phyloP scores from a whole-genome alignment of 2,329 filamentous ascomycete genomes.

The Aspergillaceae sp. region DNA sequence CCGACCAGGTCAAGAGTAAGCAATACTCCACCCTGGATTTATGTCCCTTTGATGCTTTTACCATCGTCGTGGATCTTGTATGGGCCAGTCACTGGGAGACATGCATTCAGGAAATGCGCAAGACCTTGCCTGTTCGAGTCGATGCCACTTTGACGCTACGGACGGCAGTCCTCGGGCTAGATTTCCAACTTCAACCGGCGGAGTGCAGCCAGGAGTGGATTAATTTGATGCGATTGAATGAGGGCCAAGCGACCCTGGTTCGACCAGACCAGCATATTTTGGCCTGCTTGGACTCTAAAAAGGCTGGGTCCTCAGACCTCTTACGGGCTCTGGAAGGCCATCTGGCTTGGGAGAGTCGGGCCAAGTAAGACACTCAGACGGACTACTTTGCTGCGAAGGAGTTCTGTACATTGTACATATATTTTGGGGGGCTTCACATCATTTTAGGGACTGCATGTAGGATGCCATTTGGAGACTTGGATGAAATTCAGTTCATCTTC shows the following conservation, averaged over 20 bases:
- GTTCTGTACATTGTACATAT: too few species aligned
- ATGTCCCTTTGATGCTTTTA: conserved; percentile 24
- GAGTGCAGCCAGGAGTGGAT: conserved; percentile 14
- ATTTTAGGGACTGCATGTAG: too few species aligned
- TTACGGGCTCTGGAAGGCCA: too few species aligned
- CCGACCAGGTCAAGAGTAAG: conserved; percentile 15
- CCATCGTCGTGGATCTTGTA: conserved; percentile 15
- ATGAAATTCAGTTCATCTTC: too few species aligned
- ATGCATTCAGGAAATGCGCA: neutral
- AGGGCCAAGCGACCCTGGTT: conserved; percentile 23
- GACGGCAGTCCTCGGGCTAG: conserved; percentile 5
- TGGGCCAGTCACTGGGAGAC: conserved; percentile 1
- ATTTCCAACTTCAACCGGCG: conserved; percentile 17
- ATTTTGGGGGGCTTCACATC: too few species aligned
- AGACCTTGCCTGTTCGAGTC: neutral
- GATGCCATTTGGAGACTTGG: too few species aligned
- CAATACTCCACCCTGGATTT: conserved; percentile 33
- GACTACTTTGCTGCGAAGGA: too few species aligned
- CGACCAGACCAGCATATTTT: conserved; percentile 35
- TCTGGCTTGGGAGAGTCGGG: too few species aligned
- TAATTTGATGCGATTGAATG: conserved; percentile 11
- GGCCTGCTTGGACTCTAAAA: conserved; percentile 3
- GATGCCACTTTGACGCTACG: conserved; percentile 1
- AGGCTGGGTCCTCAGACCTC: neutral
- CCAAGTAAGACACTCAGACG: too few species aligned